These are phyloP conservation scores for Rhexocercosporidium sp. DNA, from an alignment of 2,329 filamentous ascomycete genomes.

Conservation along the genomic window DNA sequence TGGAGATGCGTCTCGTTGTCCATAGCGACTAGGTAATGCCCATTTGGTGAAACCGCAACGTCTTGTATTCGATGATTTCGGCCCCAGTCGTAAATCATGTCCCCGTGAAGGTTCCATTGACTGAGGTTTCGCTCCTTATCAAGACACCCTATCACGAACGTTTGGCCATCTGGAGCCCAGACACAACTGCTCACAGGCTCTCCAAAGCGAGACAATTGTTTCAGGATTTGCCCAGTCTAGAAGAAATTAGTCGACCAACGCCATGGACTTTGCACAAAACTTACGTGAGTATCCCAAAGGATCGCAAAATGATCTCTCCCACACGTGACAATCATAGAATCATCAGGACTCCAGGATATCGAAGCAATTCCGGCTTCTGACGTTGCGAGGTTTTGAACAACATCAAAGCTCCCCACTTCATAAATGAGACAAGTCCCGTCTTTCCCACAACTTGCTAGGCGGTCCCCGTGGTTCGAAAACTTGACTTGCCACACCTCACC, in stretches of 20 bases:
- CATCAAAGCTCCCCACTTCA: constrained; percentile 72
- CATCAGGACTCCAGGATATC: constrained; percentile 90
- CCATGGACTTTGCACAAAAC: constrained; percentile 35
- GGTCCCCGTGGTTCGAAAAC: constrained; percentile 87
- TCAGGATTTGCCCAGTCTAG: constrained; percentile 67
- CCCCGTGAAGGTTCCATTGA: constrained; percentile 71
- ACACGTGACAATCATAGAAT: constrained; percentile 84
- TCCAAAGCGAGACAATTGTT: constrained; percentile 71
- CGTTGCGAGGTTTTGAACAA: constrained; percentile 65
- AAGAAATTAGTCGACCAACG: constrained; percentile 29
- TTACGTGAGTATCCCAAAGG: constrained; percentile 75
- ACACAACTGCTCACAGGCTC: constrained; percentile 87
- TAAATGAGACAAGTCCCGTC: constrained; percentile 81
- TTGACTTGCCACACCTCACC: constrained; percentile 92
- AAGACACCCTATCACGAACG: constrained; percentile 80
- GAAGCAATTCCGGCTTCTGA: constrained; percentile 78
- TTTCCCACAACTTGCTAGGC: constrained; percentile 80
- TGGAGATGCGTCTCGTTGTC: constrained; percentile 73
- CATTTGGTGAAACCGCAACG: constrained; percentile 81
- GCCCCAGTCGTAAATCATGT: constrained; percentile 68
- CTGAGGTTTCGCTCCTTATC: constrained; percentile 70
- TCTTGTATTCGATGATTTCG: constrained; percentile 80
- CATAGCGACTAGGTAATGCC: constrained; percentile 78
- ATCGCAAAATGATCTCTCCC: constrained; percentile 74
- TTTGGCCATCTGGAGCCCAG: constrained; percentile 81